Evolutionary conservation across 2,329 filamentous ascomycete genomes (phyloP).

Genomic region (Aspergillus sp.): DNA sequence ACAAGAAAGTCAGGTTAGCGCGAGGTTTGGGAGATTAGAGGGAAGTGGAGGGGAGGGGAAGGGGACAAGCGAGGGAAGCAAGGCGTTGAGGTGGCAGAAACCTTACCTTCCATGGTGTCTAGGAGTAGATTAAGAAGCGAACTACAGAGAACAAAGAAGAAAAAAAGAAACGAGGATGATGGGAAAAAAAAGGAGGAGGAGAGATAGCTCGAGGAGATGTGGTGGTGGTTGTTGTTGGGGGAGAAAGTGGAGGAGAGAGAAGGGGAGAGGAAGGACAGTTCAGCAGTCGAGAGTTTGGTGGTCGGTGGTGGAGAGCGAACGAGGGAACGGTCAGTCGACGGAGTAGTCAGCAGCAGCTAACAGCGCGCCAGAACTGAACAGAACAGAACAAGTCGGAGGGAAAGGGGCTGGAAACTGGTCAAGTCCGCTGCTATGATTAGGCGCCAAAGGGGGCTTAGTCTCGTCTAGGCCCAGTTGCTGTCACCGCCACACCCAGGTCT

Average conservation of each 20-base stretch:
- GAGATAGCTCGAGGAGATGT: slow-evolving; percentile 29
- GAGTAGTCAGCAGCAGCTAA: slow-evolving; percentile 17
- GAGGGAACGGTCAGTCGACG: slow-evolving; percentile 1
- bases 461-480: slow-evolving; percentile 23
- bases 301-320: slow-evolving; percentile 9
- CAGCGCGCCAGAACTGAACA: slow-evolving; percentile 1
- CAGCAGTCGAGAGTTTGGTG: slow-evolving; percentile 12
- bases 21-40: slow-evolving; percentile 20
- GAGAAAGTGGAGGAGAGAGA: slow-evolving; percentile 23
- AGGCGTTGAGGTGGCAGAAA: slow-evolving; percentile 41
- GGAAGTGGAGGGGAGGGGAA: slow-evolving; percentile 22
- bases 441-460: slow-evolving; percentile 21
- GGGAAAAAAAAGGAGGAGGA: slow-evolving; percentile 23
- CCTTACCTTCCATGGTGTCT: slow-evolving; percentile 69
- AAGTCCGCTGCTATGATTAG: slow-evolving; percentile 24
- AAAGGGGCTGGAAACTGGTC: slow-evolving; percentile 19
- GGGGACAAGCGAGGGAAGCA: slow-evolving; percentile 27
- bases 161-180: slow-evolving; percentile 29
- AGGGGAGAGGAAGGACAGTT: slow-evolving; percentile 20
- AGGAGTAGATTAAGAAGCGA: slow-evolving; percentile 37
- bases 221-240: slow-evolving; percentile 19
- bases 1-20: slow-evolving; percentile 43
- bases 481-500: slow-evolving; percentile 25
- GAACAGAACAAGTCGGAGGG: slow-evolving; percentile 11
- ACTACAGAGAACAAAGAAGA: slow-evolving; percentile 38